Evolutionary conservation across 2,329 filamentous ascomycete species (phyloP), one percentile per base, ranked within the genome.

Genomic region (Magnaporthiopsis incrustans): DNA sequence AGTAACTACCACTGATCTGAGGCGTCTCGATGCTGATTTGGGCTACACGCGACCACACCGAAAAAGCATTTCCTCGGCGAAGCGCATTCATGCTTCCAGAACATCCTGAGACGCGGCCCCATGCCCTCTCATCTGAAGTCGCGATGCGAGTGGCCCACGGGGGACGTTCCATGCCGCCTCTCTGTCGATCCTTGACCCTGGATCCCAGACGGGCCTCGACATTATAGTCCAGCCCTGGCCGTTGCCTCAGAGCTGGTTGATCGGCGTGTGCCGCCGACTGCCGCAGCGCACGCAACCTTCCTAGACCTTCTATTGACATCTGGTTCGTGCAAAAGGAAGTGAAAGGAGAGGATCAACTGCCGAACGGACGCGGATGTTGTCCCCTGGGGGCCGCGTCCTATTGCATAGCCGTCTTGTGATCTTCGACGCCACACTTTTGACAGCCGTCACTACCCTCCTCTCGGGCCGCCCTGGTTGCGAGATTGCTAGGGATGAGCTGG

Each of bases 11-110:
- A 11, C 12, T 12, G 44, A 6, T 22, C 35, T 53, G n/a, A 6
- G 44, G 44, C 44, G 44, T 53, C 44, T 53, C 44, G n/a, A 25
- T 11, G 44, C n/a, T 22, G 22, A 10, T 6, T 53, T 8, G 44
- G 18, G n/a, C 22, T 8, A 25, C n/a, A 22, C 8, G 4, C 44
- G 44, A 10, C 22, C n/a, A 53, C 44, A 25, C n/a, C 7, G 18
- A n/a, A 53, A 53, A 15, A 53, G 22, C 2, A 11, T 25, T 6
- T 53, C 11, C 44, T 22, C 8, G 14, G 44, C 22, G 44, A 25
- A 53, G 22, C 8, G 11, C 12, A n/a, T 44, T 10, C n/a, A 18
- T 62, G 33, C 61, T 62, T 62, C 50, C 38, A 53, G 61, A 62
- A 35, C 3, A 25, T 15, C 4, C 38, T 61, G 35, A 61, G 35